Evolutionary conservation across 2,329 filamentous ascomycete genomes (phyloP).

Genomic region (Pseudogymnoascus sp.): DNA sequence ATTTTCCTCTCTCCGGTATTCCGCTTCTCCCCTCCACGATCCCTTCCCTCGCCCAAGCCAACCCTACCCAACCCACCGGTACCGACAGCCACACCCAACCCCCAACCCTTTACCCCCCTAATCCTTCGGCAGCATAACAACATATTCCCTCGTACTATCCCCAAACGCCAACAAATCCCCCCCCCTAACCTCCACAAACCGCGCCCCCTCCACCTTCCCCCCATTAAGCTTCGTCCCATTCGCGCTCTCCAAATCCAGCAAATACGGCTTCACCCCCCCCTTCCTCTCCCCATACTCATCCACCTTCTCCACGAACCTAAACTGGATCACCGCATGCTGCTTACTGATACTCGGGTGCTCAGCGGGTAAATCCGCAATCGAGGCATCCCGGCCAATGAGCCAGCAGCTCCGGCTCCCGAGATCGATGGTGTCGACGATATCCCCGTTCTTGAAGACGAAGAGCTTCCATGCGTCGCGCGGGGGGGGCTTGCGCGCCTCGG

Average conservation of each 20-base stretch:
- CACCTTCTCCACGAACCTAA: constrained; percentile 71
- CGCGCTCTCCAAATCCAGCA: constrained; percentile 88
- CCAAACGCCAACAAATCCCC: constrained; percentile 88
- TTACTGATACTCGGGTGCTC: constrained; percentile 91
- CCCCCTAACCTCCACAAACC: constrained; percentile 78
- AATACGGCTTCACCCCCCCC: constrained; percentile 72
- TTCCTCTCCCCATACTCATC: constrained; percentile 82
- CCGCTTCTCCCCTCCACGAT: background rate
- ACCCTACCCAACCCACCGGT: background rate
- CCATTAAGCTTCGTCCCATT: constrained; percentile 84
- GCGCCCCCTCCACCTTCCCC: constrained; percentile 59
- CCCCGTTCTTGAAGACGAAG: constrained; percentile 81
- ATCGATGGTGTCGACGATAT: constrained; percentile 73
- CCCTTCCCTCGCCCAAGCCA: background rate
- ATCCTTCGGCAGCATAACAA: constrained; percentile 64
- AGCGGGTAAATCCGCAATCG: constrained; percentile 73
- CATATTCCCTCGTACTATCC: constrained; percentile 82
- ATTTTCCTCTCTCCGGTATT: background rate
- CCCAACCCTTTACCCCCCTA: constrained; percentile 8
- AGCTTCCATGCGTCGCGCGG: constrained; percentile 74
- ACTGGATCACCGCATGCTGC: constrained; percentile 93
- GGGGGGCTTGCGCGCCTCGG: constrained; percentile 83
- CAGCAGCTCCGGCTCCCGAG: constrained; percentile 74
- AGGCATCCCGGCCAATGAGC: constrained; percentile 73
- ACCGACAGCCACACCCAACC: background rate